Base-by-base conservation (phyloP, 2,329 filamentous ascomycete genomes). In the Aureobasidium namibiae region DNA sequence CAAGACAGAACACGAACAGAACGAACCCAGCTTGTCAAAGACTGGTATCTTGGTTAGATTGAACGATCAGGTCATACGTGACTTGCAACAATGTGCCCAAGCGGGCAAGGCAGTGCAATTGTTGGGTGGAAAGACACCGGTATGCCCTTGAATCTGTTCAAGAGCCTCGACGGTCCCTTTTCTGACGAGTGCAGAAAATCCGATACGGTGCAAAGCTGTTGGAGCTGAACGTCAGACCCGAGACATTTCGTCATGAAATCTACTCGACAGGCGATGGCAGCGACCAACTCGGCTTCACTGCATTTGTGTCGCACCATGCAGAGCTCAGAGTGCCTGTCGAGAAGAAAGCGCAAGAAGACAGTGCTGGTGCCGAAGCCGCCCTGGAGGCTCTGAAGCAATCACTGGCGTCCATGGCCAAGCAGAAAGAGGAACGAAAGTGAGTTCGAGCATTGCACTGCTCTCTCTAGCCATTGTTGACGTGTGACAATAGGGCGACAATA, bases 351-450 rank as follows among this genome's bases (percentile, higher is more conserved):
- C 75, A 80, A 68, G 74, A 80, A 67, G 79, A 75, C 36, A 81
- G 78, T 44, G 78, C 79, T 29, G 80, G 79, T 62, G 78, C 78
- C 39, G 83, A 86, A 68, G 78, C 80, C 61, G 83, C 83, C 29
- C 70, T 86, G 69, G 81, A 81, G 56, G 78, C 77, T 39, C 74
- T 86, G 57, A 79, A 84, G 69, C 81, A 76, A 68, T 84, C 76
- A 66, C 75, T 86, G 68, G 83, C 78, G 61, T 79, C 80, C 23
- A 78, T 82, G 54, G 76, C 83, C 66, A 76, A 83, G 66, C 78
- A 82, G 63, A 84, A 84, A 70, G 78, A 84, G 69, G 82, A 82
- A 38, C 83, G 82, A 68, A 80, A 80, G 74, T 76, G 71, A 68
- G 73, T 69, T 38, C 24, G 74, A 38, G 11, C 41, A 16, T 16